Evolutionary conservation across 257 asterid species (phyloP), one percentile per base, ranked within the genome.

Genomic region (Plectranthus barbatus): DNA sequence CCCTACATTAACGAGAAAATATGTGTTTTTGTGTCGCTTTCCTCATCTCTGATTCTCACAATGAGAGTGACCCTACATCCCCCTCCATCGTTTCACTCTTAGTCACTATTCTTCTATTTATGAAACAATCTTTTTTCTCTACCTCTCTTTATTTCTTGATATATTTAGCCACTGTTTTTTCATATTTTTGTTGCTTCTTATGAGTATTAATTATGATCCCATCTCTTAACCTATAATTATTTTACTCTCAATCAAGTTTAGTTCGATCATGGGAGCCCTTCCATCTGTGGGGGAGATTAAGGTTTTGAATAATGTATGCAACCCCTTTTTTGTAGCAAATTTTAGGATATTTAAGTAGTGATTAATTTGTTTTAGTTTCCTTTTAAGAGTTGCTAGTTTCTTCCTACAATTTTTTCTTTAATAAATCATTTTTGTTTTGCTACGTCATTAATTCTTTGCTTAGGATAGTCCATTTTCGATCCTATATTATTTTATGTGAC

Each of bases 31-130:
- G 19, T 56, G 80, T 80, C 89, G 65, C 80, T 83, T 70, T 80
- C 36, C 86, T 66, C 78, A 64, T 77, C 64, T 66, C 81, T 77
- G 88, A 83, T 73, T 83, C 84, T 80, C 85, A 83, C 71, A 86
- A 67, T 69, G 83, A 83, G 50, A 83, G 77, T 33, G 88, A 83
- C 86, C 66, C 76, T 5, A 77, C 85, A 49, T 70, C 74, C 71
- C 20, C 74, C 66, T 64, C 50, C 74, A 57, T 64, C 56, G 55
- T 67, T 62, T 73, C 83, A 50, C 68, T 53, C 50, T 39, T 14
- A 42, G 17, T 75, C 82, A 37, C 40, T n/a, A 13, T 68, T 62
- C 57, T 54, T 63, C 73, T 10, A 14, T 40, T 33, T 63, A 31
- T 37, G 13, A 15, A 47, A 23, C 59, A 45, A 41, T 36, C 4